Percentiles rank a stretch among this genome's conserved stretches.
Conservation (phyloP, 1,139 yeast species). For the Yamadazyma triangularis region DNA sequence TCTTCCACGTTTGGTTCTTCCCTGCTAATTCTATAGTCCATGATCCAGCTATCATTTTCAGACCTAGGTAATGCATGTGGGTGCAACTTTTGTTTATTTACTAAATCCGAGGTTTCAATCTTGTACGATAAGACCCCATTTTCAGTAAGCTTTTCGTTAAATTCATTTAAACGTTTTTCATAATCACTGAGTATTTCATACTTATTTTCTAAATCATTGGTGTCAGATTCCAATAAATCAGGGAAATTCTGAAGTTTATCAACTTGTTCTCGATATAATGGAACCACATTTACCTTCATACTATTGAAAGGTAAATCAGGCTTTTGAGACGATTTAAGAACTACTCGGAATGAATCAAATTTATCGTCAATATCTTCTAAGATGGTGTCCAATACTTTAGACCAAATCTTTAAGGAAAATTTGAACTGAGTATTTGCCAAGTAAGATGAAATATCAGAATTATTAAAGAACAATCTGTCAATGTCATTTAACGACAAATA, state of each 20-base stretch:
- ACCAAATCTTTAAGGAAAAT: slow-evolving; percentile 56
- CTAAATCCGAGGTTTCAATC: slow-evolving; percentile 4
- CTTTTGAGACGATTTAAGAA: slow-evolving; percentile 11
- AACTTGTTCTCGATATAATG: slow-evolving; percentile 23
- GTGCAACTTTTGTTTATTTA: slow-evolving; percentile 4
- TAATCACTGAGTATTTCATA: slow-evolving; percentile 2
- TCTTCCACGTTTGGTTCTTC: slow-evolving; percentile 5
- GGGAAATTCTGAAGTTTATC: slow-evolving; percentile 22
- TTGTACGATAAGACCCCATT: slow-evolving; percentile 6
- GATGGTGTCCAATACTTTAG: slow-evolving; percentile 42
- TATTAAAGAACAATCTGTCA: slow-evolving; percentile 42
- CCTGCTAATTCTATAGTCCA: slow-evolving; percentile 7
- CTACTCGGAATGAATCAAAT: slow-evolving; percentile 22
- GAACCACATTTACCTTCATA: slow-evolving; percentile 29
- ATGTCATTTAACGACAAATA: slow-evolving; percentile 73
- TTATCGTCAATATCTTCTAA: slow-evolving; percentile 21
- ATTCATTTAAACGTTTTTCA: slow-evolving; percentile 3
- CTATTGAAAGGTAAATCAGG: slow-evolving; percentile 8
- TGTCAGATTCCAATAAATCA: slow-evolving; percentile 3
- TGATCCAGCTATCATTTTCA: slow-evolving; percentile 5
- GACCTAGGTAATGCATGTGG: slow-evolving; percentile 7
- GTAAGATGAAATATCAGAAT: slow-evolving; percentile 26
- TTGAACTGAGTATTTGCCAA: slow-evolving; percentile 75
- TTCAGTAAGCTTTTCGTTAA: slow-evolving; percentile 5
- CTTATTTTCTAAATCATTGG: slow-evolving; percentile 1